Evolutionary conservation across 1,284 basidiomycete species (phyloP).

Genomic region (Trichosporon sp.): DNA sequence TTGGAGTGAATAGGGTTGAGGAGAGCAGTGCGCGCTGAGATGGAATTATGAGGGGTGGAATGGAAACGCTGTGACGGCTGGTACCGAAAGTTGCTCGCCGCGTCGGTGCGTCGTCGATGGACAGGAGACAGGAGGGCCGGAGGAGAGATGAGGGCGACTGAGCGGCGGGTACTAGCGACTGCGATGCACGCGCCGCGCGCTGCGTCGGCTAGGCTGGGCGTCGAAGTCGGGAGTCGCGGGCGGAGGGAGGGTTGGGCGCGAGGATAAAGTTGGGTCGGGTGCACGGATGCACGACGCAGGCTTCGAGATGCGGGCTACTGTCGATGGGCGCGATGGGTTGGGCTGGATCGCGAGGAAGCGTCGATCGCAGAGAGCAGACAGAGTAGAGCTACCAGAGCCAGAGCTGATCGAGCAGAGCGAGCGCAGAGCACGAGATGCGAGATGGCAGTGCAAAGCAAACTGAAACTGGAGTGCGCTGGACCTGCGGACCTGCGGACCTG

Average conservation of each 20-base stretch:
- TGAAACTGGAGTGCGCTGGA: not conserved
- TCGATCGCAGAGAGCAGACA: no score
- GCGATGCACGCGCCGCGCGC: not conserved
- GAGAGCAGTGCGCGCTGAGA: not conserved
- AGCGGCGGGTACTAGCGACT: not conserved
- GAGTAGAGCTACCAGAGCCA: no score
- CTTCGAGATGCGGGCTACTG: not conserved
- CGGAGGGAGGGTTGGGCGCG: not conserved
- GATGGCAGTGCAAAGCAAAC: not conserved
- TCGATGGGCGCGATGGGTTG: not conserved
- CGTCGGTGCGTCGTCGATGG: not conserved
- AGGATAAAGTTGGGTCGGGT: not conserved
- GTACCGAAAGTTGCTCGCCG: not conserved
- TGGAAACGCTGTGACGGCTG: not conserved
- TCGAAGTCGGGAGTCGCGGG: not conserved
- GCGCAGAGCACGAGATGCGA: not conserved
- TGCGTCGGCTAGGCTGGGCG: not conserved
- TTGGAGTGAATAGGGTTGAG: not conserved
- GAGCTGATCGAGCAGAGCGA: no score
- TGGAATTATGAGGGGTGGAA: not conserved
- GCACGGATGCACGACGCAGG: not conserved
- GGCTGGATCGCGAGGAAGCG: not conserved
- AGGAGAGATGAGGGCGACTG: not conserved
- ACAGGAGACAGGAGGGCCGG: not conserved
- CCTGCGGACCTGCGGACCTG: no score